These are phyloP conservation scores for Postia placenta DNA, from an alignment of 768 basidiomycete genomes.

Conservation along the genomic window DNA sequence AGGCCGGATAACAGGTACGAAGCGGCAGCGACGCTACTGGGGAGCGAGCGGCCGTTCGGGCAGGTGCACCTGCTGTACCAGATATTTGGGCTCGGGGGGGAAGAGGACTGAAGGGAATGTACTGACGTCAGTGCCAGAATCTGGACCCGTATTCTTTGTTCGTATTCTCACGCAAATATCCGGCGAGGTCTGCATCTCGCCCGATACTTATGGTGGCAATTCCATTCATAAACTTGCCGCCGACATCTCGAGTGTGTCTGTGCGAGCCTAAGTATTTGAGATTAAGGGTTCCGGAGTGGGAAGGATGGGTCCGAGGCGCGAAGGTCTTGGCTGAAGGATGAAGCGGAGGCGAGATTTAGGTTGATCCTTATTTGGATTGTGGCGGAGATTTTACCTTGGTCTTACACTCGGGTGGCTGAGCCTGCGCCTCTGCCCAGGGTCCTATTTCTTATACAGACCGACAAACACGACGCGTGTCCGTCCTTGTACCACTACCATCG, in stretches of 20 bases:
- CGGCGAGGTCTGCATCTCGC: too few relatives aligned
- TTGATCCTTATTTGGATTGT: neutral
- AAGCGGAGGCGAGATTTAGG: neutral
- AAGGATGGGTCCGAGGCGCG: too few relatives aligned
- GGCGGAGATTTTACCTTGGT: neutral
- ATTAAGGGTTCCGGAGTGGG: too few relatives aligned
- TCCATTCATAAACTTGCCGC: too few relatives aligned
- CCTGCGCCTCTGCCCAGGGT: neutral
- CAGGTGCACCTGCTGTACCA: slow-evolving; percentile 68
- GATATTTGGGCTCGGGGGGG: slow-evolving; percentile 67
- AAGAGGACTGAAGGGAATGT: slow-evolving; percentile 8
- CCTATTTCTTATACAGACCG: too few relatives aligned
- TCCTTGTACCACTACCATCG: too few relatives aligned
- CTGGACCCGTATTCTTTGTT: neutral
- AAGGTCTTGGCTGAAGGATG: neutral
- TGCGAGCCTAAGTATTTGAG: too few relatives aligned
- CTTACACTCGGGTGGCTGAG: neutral
- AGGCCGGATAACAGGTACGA: slow-evolving; percentile 80
- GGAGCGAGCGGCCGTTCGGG: slow-evolving; percentile 80
- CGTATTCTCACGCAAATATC: too few relatives aligned
- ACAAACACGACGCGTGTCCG: too few relatives aligned
- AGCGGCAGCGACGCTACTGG: slow-evolving; percentile 80
- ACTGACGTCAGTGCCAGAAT: neutral
- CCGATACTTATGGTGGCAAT: too few relatives aligned
- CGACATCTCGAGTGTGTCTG: too few relatives aligned